Evolutionary conservation across 163 green algal species (phyloP), one percentile per base, ranked within the genome.

Genomic region (Picocystis sp.): DNA sequence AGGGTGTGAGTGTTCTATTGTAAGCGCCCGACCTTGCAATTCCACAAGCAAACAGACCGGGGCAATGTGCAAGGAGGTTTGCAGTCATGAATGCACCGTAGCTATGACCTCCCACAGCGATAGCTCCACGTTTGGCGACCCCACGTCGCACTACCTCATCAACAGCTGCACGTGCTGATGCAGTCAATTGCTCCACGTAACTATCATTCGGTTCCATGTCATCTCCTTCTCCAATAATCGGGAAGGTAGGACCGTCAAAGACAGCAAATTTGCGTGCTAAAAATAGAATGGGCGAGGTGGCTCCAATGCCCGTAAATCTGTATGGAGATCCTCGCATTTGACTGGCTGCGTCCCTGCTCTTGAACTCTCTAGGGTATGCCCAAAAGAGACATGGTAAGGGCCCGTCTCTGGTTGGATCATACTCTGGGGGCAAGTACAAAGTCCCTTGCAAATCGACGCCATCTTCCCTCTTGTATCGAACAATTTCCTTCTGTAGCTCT

Each of bases 1-100:
- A 97, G 1, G 91, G 91, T 11, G 91, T 99, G 23, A 99, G 74
- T 3, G 90, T 98, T 51, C 89, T 76, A 74, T 99, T 99, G 78
- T 94, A 99, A 0, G 90, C 89, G 13, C 89, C 89, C 6, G 68
- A 87, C 42, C 84, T 68, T 1, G 85, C 85, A 46, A 93, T 83
- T 61, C 76, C 88, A 52, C 80, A 92, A 5, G 76, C 75, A 65
- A 99, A 99, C 22, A 97, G 71, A 23, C 92, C 69, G 0, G 76
- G 79, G 5, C 70, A 72, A 61, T 95, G 87, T 1, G 82, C 83
- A 43, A 96, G 63, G 38, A 98, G 76, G 65, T 96, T 96, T 58
- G 87, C 89, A 0, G 86, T 77, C 85, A 95, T 95, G 71, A 96
- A 97, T 41, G 91, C 86, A 43, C 84, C 84, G 52, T 93, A 93